These are phyloP conservation scores for Tolypocladium cylindrosporum DNA, from an alignment of 2,329 filamentous ascomycete genomes.

Conservation along the genomic window DNA sequence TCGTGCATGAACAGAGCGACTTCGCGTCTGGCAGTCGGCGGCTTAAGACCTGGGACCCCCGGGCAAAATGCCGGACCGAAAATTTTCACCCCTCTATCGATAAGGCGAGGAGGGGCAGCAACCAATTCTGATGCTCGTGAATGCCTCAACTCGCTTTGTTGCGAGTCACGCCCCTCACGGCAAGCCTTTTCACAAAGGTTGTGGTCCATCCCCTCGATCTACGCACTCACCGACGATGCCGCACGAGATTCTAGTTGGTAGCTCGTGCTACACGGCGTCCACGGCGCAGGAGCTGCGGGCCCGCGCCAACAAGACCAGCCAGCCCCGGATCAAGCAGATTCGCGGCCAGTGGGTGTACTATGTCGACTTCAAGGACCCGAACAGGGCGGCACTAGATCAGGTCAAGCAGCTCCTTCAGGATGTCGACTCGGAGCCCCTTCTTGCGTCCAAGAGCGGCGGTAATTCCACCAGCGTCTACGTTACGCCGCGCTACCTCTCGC, in stretches of 20 bases:
- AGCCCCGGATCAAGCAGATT: conserved; percentile 36
- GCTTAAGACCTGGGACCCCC: background rate
- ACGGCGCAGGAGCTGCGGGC: conserved; percentile 33
- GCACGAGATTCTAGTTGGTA: conserved; percentile 27
- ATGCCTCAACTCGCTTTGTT: background rate
- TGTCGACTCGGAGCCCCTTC: conserved; percentile 16
- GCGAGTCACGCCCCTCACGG: background rate
- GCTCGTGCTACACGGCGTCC: conserved; percentile 39
- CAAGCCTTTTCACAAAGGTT: background rate
- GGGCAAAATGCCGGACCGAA: conserved; percentile 8
- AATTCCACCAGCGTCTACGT: conserved; percentile 57
- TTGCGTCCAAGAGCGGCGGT: conserved; percentile 24
- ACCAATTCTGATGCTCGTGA: background rate
- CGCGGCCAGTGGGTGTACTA: conserved; percentile 55
- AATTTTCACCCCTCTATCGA: conserved; percentile 11
- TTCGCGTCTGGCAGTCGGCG: background rate
- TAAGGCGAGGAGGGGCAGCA: conserved; percentile 8
- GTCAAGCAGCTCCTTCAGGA: conserved; percentile 35
- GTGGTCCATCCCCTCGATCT: background rate
- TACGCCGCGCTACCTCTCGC: conserved; percentile 77
- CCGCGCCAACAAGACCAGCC: conserved; percentile 31
- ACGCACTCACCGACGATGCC: conserved; percentile 15
- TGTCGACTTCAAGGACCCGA: conserved; percentile 44
- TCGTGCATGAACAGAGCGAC: background rate
- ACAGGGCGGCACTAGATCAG: conserved; percentile 33